Evolutionary conservation across 805 yeast species (phyloP), one percentile per base, ranked within the genome.

Genomic region (Scheffersomyces amazonensis): DNA sequence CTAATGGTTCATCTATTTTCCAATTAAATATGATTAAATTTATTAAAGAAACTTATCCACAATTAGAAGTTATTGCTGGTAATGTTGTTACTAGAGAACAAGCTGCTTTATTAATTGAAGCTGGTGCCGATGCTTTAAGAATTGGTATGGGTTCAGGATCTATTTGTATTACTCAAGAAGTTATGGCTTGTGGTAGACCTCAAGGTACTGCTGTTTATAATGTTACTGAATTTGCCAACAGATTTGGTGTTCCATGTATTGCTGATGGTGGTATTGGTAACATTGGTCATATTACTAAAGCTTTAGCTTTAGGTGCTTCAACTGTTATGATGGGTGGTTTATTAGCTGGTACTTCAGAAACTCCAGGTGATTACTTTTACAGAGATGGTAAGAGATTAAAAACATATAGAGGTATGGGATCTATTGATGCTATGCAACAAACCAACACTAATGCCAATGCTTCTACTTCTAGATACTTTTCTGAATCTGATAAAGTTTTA

Each of bases 101-200:
- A 76, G 98, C 99, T 52, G 99, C 99, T 45, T 76, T 80, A 59
- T 78, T 93, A 60, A 91, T 89, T 42, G 83, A 77, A 55, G 96
- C 96, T 37, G 99, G 99, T 70, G 96, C 95, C 37, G 99, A 93
- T 66, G 98, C 90, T 64, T 76, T 93, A 58, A 88, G 98, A 79
- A 91, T 93, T 53, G 99, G 99, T 73, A 93, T 93, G 99, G 99
- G 99, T 62, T 87, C 98, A 23, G 99, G 99, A 58, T 88, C 97
- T 46, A 95, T 95, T 64, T 93, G 99, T 79, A 93, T 93, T 64
- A 93, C 99, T 37, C 99, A 93, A 75, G 99, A 93, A 74, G 99
- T 93, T 44, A 93, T 93, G 99, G 99, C 99, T 37, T 95, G 96
- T 73, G 99, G 99, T 72, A 89, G 99, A 78, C 99, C 99, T 45